Conservation (phyloP, 1,139 yeast genomes). For the Hanseniaspora uvarum region DNA sequence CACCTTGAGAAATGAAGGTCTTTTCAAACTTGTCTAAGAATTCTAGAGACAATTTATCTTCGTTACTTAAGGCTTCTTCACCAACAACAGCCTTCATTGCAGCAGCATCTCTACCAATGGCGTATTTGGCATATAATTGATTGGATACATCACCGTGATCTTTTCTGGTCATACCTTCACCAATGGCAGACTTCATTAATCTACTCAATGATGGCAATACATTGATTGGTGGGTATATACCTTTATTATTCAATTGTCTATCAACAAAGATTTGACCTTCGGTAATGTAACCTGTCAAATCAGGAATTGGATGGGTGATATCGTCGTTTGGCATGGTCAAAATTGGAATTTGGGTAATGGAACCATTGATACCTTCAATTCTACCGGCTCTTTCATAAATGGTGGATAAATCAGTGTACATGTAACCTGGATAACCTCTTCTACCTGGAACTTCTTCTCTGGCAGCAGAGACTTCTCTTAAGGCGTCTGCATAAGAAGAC, state of each 20-base stretch:
- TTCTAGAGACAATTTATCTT: conserved; percentile 92
- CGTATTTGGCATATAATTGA: conserved; percentile 96
- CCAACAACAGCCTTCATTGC: conserved; percentile 99
- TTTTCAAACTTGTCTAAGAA: conserved; percentile 95
- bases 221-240: conserved; percentile 96
- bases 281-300: conserved; percentile 97
- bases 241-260: conserved; percentile 91
- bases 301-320: conserved; percentile 98
- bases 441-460: conserved; percentile 99
- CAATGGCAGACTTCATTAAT: conserved; percentile 98
- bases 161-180: conserved; percentile 99
- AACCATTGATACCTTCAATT: conserved; percentile 99
- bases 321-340: conserved; percentile 99
- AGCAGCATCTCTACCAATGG: conserved; percentile 99
- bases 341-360: conserved; percentile 96
- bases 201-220: conserved; percentile 95
- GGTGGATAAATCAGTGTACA: conserved; percentile 98
- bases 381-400: conserved; percentile 99
- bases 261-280: conserved; percentile 98
- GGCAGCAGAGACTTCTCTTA: conserved; percentile 99
- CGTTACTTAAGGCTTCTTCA: conserved; percentile 96
- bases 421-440: conserved; percentile 99
- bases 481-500: conserved; percentile 98
- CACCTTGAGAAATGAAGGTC: conserved; percentile 89
- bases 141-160: conserved; percentile 99